phyloP scores from a whole-genome alignment of 2,329 filamentous ascomycete genomes.

The Epichloe brachyelytri region DNA sequence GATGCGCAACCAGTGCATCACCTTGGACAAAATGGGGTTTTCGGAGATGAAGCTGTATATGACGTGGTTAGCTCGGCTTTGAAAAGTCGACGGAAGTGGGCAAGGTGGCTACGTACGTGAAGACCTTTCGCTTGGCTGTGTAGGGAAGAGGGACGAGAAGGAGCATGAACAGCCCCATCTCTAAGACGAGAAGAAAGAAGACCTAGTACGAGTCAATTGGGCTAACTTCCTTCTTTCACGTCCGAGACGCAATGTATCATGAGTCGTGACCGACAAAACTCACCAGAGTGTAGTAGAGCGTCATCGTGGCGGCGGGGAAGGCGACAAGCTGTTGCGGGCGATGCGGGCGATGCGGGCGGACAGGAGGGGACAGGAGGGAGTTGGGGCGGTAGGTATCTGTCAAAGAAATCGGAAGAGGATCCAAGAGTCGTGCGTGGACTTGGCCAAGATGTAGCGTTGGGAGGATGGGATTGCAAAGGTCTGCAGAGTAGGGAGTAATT shows the following conservation, averaged over 20 bases:
- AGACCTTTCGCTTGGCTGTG: conserved; percentile 70
- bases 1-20: conserved; percentile 98
- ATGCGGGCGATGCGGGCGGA: too few relatives aligned
- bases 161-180: conserved; percentile 72
- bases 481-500: neutral
- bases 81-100: neutral
- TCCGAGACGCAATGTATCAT: too few relatives aligned
- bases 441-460: conserved; percentile 1
- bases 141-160: conserved; percentile 83
- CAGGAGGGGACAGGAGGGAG: too few relatives aligned
- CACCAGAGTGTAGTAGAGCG: conserved; percentile 45
- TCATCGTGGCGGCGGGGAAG: conserved; percentile 29
- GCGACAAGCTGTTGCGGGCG: conserved; percentile 6
- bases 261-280: conserved; percentile 8
- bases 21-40: conserved; percentile 69
- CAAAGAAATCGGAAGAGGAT: neutral
- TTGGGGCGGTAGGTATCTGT: too few relatives aligned
- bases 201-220: conserved; percentile 40
- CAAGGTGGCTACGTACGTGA: conserved; percentile 44
- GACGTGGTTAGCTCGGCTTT: neutral
- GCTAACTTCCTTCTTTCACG: neutral
- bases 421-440: neutral
- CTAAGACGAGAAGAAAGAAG: conserved; percentile 67
- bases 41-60: conserved; percentile 74
- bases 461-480: neutral